Base-by-base conservation (phyloP, 768 basidiomycete species). In the Boletus rubropictus region DNA sequence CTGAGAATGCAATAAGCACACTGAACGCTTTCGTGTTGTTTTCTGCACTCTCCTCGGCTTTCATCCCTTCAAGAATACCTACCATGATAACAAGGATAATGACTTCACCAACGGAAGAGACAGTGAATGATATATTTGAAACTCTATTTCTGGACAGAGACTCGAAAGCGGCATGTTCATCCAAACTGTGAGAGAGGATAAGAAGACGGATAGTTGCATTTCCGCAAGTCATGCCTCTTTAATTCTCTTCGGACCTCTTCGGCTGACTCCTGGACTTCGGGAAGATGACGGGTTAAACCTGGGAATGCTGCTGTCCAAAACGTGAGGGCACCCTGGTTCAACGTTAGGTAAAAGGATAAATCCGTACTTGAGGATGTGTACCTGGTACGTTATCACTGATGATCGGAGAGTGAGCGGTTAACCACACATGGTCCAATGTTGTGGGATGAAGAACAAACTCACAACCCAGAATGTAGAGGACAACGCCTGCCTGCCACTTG, bases 241-340 rank as follows among this genome's bases (percentile, higher is more conserved):
- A 54, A 57, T 8, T 75, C 77, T 7, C 59, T 45, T 34, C 65
- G 63, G 2, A 68, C 70, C 39, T 73, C 63, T 4, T 45, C 48
- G 5, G 71, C 65, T 2, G 82, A 85, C 41, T 71, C 62, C 51
- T 76, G 72, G n/a, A 89, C 78, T 55, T 86, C 80, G 0, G 83
- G 81, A 22, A 87, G 73, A 60, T 88, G 77, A 8, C 79, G 74
- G 20, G 82, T 81, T 14, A 89, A 71, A 15, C 84, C 86, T 1
- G 86, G 85, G 60, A 89, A 88, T 11, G 87, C 86, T 11, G 87
- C 87, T 0, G 84, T 85, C 86, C 85, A 89, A 64, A 89, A 89
- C 0, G 86, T 88, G 45, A 88, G 62, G 25, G 82, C 70, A 46
- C 83, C 78, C 79, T 84, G 47, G 0, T 8, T 34, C 9, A 6